Evolutionary conservation across 352 stramenopile genomes (phyloP).

Genomic region (Globisporangium parvum): DNA sequence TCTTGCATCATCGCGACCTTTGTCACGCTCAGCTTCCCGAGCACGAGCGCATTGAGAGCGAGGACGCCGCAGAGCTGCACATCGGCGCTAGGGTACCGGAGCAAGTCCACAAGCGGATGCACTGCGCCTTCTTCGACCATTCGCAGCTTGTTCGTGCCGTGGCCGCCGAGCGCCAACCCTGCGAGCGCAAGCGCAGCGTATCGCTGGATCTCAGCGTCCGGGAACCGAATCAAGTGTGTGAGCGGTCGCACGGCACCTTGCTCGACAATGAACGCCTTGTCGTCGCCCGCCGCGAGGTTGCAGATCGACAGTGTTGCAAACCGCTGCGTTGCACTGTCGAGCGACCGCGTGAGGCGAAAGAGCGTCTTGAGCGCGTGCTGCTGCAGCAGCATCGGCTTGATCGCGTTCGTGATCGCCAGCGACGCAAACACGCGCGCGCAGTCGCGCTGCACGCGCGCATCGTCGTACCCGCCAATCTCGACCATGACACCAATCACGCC

Average conservation of each 20-base stretch:
- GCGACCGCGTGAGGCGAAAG: constrained; percentile 90
- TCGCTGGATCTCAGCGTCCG: constrained; percentile 94
- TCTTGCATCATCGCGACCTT: constrained; percentile 91
- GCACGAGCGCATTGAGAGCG: constrained; percentile 87
- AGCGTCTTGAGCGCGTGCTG: constrained; percentile 83
- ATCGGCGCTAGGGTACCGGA: constrained; percentile 91
- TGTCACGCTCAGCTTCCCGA: constrained; percentile 81
- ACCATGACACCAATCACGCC: constrained; percentile 79
- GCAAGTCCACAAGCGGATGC: constrained; percentile 88
- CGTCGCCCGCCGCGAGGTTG: constrained; percentile 81
- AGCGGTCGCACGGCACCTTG: constrained; percentile 90
- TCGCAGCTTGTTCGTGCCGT: constrained; percentile 90
- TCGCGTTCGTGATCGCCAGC: constrained; percentile 82
- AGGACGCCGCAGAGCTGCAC: constrained; percentile 92
- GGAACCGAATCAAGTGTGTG: constrained; percentile 92
- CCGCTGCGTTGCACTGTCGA: constrained; percentile 91
- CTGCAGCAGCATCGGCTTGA: constrained; percentile 82
- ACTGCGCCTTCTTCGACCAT: constrained; percentile 92
- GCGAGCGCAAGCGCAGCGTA: constrained; percentile 91
- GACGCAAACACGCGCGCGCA: constrained; percentile 88
- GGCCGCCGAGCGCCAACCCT: constrained; percentile 88
- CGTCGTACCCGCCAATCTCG: constrained; percentile 62
- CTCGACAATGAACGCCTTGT: constrained; percentile 90
- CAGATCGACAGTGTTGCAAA: constrained; percentile 94
- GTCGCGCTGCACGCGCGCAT: constrained; percentile 92